Evolutionary conservation across 148 eudicot genomes (phyloP), one percentile per base, ranked within the genome.

Genomic region (Beta vulgaris): DNA sequence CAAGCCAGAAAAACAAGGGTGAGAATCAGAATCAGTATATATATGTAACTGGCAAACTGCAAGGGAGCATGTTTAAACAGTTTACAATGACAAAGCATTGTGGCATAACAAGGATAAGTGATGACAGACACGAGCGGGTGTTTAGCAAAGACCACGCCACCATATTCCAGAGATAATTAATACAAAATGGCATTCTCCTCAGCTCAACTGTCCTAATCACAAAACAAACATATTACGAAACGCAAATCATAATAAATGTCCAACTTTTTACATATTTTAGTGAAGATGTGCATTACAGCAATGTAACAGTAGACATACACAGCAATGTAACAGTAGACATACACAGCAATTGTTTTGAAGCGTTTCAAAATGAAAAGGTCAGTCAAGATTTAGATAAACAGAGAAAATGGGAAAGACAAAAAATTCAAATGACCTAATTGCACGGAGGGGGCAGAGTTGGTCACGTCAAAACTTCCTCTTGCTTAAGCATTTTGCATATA

Each of bases 1-100:
- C 83, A 87, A 46, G 73, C 60, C 32, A 69, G 77, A 54, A 55
- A 68, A 36, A 36, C 28, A 62, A 53, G 36, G 26, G 0, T 28
- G 34, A 14, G 71, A n/a, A n/a, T n/a, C n/a, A n/a, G n/a, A n/a
- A n/a, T n/a, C n/a, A n/a, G n/a, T n/a, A n/a, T n/a, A n/a, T n/a
- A n/a, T n/a, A n/a, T n/a, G n/a, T n/a, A n/a, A n/a, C 2, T 4
- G 1, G 61, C 73, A 1, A 36, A 29, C 61, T 65, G 32, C 7
- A 61, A 23, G 35, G 63, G 42, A 49, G 16, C 28, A 49, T 39
- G 37, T 2, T 23, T 3, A 11, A 35, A 31, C 2, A 65, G 37
- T 51, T 32, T 23, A 2, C 18, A 25, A 68, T 36, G 51, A 65
- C 73, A 73, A 65, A 40, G 63, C 67, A 54, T 4, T 23, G 26